Evolutionary conservation across 768 basidiomycete genomes (phyloP).

Genomic region (Pisolithus microcarpus): DNA sequence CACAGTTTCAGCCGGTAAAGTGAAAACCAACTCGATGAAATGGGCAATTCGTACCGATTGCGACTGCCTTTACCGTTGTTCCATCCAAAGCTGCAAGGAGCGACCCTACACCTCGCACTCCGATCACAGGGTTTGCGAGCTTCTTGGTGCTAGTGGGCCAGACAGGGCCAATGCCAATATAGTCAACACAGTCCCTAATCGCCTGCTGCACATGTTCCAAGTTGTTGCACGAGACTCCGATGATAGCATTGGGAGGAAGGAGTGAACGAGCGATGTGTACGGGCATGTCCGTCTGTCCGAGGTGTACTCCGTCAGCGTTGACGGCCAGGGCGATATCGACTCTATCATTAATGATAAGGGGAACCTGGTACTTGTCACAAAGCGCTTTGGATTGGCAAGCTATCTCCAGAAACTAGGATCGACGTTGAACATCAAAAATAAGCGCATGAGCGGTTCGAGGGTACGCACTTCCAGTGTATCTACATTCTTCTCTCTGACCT

Average conservation of each 20-base stretch:
- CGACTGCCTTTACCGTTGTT: constrained; percentile 63
- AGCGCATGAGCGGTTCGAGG: background rate
- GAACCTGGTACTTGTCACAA: constrained; percentile 70
- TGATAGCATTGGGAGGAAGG: constrained; percentile 60
- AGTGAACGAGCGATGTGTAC: constrained; percentile 56
- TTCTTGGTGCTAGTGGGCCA: constrained; percentile 79
- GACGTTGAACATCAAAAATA: background rate
- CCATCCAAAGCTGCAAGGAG: constrained; percentile 62
- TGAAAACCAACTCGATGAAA: background rate
- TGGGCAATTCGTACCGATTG: constrained; percentile 59
- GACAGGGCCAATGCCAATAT: constrained; percentile 82
- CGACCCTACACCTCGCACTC: constrained; percentile 63
- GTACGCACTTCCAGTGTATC: constrained; percentile 71
- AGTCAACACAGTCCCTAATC: constrained; percentile 62
- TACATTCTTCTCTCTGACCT: constrained; percentile 77
- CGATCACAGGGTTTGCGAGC: constrained; percentile 55
- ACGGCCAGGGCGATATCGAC: constrained; percentile 82
- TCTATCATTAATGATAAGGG: constrained; percentile 82
- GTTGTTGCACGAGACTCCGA: constrained; percentile 77
- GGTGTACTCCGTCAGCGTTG: constrained; percentile 72
- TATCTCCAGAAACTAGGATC: constrained; percentile 63
- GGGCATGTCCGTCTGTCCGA: constrained; percentile 86
- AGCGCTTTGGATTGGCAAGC: constrained; percentile 62
- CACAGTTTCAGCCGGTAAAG: background rate
- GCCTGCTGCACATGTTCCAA: constrained; percentile 58